Evolutionary conservation across 371 early-diverging fungal genomes (phyloP).

Genomic region (Mucor irregularis): DNA sequence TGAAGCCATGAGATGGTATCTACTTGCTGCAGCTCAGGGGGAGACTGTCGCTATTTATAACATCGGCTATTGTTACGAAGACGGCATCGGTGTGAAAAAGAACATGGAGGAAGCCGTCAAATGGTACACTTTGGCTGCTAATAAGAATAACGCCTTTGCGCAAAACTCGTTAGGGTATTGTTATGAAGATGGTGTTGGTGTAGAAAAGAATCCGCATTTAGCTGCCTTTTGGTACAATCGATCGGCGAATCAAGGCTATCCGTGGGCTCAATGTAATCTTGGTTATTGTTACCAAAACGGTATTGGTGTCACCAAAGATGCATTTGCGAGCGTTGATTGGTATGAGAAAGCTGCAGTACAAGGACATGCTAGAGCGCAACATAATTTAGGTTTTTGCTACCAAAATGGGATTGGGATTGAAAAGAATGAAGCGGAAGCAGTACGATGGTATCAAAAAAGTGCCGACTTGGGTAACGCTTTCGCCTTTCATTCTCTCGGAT

Average conservation of each 20-base stretch:
- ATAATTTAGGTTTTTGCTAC: slow-evolving; percentile 87
- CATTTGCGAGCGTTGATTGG: slow-evolving; percentile 73
- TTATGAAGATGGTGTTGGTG: slow-evolving; percentile 77
- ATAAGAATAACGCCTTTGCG: slow-evolving; percentile 78
- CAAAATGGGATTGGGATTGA: slow-evolving; percentile 81
- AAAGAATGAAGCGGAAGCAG: slow-evolving; percentile 63
- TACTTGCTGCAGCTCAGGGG: slow-evolving; percentile 61
- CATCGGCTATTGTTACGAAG: slow-evolving; percentile 82
- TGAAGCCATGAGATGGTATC: slow-evolving; percentile 74
- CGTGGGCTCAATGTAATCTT: slow-evolving; percentile 73
- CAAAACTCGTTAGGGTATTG: slow-evolving; percentile 82
- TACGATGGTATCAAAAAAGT: slow-evolving; percentile 70
- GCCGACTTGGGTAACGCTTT: slow-evolving; percentile 79
- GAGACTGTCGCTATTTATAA: slow-evolving; percentile 81
- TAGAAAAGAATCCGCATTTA: slow-evolving; percentile 46
- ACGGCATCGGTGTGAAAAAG: slow-evolving; percentile 76
- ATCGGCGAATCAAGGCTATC: slow-evolving; percentile 65
- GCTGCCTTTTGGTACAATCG: slow-evolving; percentile 70
- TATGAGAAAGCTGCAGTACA: slow-evolving; percentile 77
- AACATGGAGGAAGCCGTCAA: slow-evolving; percentile 67
- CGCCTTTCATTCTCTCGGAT: slow-evolving; percentile 85
- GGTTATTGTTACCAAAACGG: slow-evolving; percentile 88
- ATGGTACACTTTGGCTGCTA: slow-evolving; percentile 76
- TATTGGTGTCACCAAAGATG: slow-evolving; percentile 69
- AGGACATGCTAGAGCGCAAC: slow-evolving; percentile 81